Evolutionary conservation across 306 rosid species (phyloP), one percentile per base, ranked within the genome.

Genomic region (Albizia julibrissin): DNA sequence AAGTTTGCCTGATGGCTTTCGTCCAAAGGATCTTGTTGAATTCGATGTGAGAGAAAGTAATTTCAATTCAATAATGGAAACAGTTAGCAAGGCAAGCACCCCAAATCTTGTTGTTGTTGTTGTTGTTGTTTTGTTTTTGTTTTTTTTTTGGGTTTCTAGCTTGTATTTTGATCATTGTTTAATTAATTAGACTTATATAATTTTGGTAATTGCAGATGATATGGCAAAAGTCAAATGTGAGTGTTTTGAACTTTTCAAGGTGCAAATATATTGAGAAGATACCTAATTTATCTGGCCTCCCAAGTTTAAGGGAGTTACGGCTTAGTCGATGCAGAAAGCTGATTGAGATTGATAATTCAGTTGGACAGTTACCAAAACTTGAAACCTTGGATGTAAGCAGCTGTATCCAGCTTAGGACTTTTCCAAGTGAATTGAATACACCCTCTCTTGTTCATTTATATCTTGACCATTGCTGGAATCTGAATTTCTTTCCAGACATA

Each of bases 251-350:
- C 43, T 42, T 77, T 24, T 24, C 6, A 16, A 13, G 40, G 2
- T 43, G 72, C 66, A 9, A 62, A 10, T 24, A 11, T 11, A 8
- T 77, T 4, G 13, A 18, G 43, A 15, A 24, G 12, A 24, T 82
- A 52, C 85, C 81, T 31, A 39, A 82, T 49, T 0, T 81, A 11
- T 82, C 72, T 22, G n/a, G 64, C 31, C 46, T 52, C 21, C 64
- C 77, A 3, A 76, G 54, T 54, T 44, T 76, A 42, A 69, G 7
- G 44, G 42, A 43, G 13, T 24, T 82, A 3, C 2, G 34, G 13
- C 40, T 76, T 69, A 9, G 44, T 40, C 3, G 8, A 26, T 68
- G 85, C 43, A 15, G 4, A 15, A 82, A 69, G 54, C 10, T 76
- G 37, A 10, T 21, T 27, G 29, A 68, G 16, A 46, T 82, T 44